phyloP scores from a whole-genome alignment of 805 yeast genomes.

The Kluyveromyces aestuarii region DNA sequence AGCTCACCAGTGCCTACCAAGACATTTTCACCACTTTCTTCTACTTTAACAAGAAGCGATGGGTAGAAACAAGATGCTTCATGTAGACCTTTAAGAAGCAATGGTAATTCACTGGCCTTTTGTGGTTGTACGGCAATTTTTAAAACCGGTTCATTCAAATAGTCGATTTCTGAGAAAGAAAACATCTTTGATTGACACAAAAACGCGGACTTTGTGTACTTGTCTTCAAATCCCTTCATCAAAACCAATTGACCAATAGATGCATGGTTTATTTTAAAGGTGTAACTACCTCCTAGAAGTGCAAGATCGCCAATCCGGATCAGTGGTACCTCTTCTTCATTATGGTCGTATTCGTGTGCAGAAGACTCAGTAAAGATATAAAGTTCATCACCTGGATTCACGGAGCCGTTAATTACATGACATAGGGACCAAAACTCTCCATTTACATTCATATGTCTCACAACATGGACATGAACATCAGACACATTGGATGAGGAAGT shows the following conservation, averaged over 20 bases:
- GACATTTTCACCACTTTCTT: conserved; percentile 83
- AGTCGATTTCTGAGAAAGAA: conserved; percentile 35
- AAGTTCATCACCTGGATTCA: conserved; percentile 40
- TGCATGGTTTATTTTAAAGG: conserved; percentile 42
- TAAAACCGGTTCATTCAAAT: conserved; percentile 49
- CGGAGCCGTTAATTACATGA: conserved; percentile 51
- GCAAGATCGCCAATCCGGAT: conserved; percentile 36
- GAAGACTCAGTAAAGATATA: conserved; percentile 30
- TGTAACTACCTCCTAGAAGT: conserved; percentile 66
- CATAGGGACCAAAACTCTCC: conserved; percentile 47
- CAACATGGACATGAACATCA: conserved; percentile 36
- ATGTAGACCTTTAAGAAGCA: conserved; percentile 59
- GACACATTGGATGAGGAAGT: neutral
- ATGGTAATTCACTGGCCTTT: conserved; percentile 69
- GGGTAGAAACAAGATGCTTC: conserved; percentile 54
- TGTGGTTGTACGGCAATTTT: conserved; percentile 80
- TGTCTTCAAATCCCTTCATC: conserved; percentile 51
- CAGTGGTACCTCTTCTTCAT: conserved; percentile 38
- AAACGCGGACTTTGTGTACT: conserved; percentile 53
- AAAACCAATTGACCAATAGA: conserved; percentile 62
- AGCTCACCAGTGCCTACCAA: conserved; percentile 80
- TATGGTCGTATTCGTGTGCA: conserved; percentile 6
- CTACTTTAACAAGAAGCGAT: conserved; percentile 60
- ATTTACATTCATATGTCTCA: conserved; percentile 51
- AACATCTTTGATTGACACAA: conserved; percentile 26